Evolutionary conservation across 306 rosid genomes (phyloP), one percentile per base, ranked within the genome.

Genomic region (Quercus variabilis): DNA sequence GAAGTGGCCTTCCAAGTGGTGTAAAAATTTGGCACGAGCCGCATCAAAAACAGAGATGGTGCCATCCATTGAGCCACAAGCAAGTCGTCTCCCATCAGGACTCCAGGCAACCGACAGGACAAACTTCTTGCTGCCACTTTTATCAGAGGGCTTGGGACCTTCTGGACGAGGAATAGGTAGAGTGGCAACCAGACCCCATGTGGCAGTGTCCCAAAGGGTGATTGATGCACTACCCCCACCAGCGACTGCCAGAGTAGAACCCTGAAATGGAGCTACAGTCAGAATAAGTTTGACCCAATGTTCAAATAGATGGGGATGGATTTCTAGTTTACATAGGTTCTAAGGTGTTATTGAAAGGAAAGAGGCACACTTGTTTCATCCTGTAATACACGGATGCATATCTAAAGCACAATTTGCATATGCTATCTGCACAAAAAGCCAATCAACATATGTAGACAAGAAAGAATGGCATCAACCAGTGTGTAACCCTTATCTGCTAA

Each of bases 1-100:
- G 89, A 57, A 87, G 83, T 93, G 99, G 69, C 99, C 99, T 82
- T 91, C 98, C 58, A 96, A 92, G 84, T 96, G 97, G 83, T 96
- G 99, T 71, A 96, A 84, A 43, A 91, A 91, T 83, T 90, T 96
- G 76, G 84, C 86, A 28, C 98, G 98, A 5, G 82, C 89, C 1
- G 85, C 90, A 14, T 93, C 99, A 2, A 96, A 96, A 77, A 93
- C 88, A n/a, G 97, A 89, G 77, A 96, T 87, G 55, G 98, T 96
- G 69, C 99, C 99, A 58, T 96, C 99, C 98, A 96, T 96, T 3
- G 97, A 93, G 64, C 99, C 97, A 83, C 97, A 96, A 46, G 98
- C 91, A 46, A 96, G 62, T 31, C 98, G 90, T 56, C 87, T 91
- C 73, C 99, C 99, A 55, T 96, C 94, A 55, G 87, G 85, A 77